These are phyloP conservation scores for Rhynchospora pubera DNA, from an alignment of 176 grass and related monocot genomes.

Conservation along the genomic window DNA sequence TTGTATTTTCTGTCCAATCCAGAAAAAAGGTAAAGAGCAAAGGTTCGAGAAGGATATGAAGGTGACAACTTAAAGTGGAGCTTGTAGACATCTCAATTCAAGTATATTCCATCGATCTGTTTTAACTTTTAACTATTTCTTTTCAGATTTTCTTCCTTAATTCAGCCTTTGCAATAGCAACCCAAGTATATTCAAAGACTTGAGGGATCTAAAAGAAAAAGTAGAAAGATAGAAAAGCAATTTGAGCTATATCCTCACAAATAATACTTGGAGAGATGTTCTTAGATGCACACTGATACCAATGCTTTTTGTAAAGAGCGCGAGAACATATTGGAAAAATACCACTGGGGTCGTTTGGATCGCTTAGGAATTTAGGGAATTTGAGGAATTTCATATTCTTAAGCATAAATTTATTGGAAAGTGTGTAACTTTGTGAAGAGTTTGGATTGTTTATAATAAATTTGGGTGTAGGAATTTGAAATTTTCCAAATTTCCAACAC, in stretches of 20 bases:
- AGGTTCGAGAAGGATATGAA: constrained; percentile 2
- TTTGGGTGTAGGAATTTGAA: too few relatives aligned
- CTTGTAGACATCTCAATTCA: constrained; percentile 7
- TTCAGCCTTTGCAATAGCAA: constrained; percentile 7
- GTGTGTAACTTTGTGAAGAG: too few relatives aligned
- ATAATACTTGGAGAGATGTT: not conserved
- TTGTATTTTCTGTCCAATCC: not conserved
- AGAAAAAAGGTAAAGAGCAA: not conserved
- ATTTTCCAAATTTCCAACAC: too few relatives aligned
- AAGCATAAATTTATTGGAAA: too few relatives aligned
- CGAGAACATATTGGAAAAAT: not conserved
- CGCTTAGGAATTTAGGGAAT: too few relatives aligned
- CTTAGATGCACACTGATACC: not conserved
- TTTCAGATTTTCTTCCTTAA: not conserved
- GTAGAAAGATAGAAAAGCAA: not conserved
- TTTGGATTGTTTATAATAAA: too few relatives aligned
- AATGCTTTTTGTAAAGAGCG: not conserved
- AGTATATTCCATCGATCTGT: constrained; percentile 17
- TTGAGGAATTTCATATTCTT: too few relatives aligned
- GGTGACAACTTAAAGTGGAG: constrained; percentile 9
- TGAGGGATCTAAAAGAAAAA: not conserved
- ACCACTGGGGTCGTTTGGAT: too few relatives aligned
- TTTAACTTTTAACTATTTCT: not conserved
- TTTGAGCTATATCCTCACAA: not conserved
- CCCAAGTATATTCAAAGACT: constrained; percentile 20